These are phyloP conservation scores for Paralagenidium karlingii DNA, from an alignment of 352 stramenopile species.

Conservation along the genomic window DNA sequence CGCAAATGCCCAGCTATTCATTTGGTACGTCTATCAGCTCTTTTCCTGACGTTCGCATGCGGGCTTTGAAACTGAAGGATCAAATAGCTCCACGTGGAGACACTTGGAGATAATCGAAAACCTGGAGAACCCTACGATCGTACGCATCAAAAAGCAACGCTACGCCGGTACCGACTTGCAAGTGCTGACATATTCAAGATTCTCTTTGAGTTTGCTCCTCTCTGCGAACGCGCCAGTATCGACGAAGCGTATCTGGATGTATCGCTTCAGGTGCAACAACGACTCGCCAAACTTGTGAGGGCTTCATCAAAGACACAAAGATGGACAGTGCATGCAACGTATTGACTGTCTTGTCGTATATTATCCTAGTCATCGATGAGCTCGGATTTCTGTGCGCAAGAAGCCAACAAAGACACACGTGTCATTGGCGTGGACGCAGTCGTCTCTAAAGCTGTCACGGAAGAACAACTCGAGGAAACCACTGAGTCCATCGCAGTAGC, in stretches of 20 bases:
- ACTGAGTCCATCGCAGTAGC: not conserved
- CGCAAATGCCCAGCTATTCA: constrained; percentile 76
- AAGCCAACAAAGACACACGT: constrained; percentile 43
- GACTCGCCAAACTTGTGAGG: constrained; percentile 29
- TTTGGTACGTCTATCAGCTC: constrained; percentile 20
- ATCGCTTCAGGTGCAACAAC: constrained; percentile 41
- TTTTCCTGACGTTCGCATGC: not conserved
- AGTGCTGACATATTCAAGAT: constrained; percentile 71
- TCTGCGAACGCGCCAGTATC: constrained; percentile 67
- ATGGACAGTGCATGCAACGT: not conserved
- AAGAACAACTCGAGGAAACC: not conserved
- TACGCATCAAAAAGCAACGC: constrained; percentile 68
- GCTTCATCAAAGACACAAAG: not conserved
- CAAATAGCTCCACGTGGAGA: constrained; percentile 66
- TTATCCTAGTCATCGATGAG: constrained; percentile 10
- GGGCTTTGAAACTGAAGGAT: not conserved
- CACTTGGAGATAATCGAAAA: constrained; percentile 60
- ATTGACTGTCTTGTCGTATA: not conserved
- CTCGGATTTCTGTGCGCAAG: constrained; percentile 51
- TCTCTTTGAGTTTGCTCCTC: constrained; percentile 22
- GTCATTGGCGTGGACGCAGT: constrained; percentile 43
- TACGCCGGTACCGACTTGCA: constrained; percentile 63
- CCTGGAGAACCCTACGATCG: constrained; percentile 46
- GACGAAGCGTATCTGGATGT: constrained; percentile 79
- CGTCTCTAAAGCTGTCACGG: no score